Conservation (phyloP, 2,329 filamentous ascomycete species). For the Trichophyton mentagrophytes region DNA sequence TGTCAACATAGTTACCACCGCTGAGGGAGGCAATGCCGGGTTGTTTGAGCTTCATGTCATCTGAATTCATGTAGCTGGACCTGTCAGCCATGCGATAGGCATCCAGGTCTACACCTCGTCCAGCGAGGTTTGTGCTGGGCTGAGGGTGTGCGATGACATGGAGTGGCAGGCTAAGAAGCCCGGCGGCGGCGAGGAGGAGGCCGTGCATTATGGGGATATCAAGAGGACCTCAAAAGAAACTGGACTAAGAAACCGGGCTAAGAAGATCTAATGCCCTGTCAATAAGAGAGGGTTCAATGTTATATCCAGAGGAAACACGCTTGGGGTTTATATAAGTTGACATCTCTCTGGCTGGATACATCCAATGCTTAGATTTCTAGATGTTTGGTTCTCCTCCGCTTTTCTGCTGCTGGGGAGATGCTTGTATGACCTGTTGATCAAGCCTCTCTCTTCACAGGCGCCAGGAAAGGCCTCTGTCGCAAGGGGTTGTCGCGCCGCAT, state of each 20-base stretch:
- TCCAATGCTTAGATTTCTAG: neutral
- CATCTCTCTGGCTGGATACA: neutral
- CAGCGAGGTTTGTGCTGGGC: neutral
- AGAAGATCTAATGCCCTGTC: neutral
- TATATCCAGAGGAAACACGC: neutral
- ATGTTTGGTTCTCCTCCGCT: neutral
- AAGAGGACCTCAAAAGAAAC: neutral
- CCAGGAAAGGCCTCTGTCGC: neutral
- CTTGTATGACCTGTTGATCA: neutral
- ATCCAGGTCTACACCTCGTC: constrained; percentile 7
- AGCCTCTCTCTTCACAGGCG: neutral
- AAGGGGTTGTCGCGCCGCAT: neutral
- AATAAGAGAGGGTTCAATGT: neutral
- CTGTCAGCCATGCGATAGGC: constrained; percentile 7
- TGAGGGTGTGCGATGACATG: constrained; percentile 8
- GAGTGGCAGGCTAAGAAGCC: constrained; percentile 11
- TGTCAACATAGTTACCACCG: constrained; percentile 8
- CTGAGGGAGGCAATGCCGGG: neutral
- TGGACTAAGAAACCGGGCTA: neutral
- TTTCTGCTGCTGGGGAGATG: neutral
- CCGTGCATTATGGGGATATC: constrained; percentile 10
- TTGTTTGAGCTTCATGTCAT: neutral
- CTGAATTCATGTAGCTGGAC: constrained; percentile 5
- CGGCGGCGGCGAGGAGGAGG: constrained; percentile 10
- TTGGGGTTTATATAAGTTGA: neutral